These are phyloP conservation scores for Eutypa lata DNA, from an alignment of 2,329 filamentous ascomycete species.

Conservation along the genomic window DNA sequence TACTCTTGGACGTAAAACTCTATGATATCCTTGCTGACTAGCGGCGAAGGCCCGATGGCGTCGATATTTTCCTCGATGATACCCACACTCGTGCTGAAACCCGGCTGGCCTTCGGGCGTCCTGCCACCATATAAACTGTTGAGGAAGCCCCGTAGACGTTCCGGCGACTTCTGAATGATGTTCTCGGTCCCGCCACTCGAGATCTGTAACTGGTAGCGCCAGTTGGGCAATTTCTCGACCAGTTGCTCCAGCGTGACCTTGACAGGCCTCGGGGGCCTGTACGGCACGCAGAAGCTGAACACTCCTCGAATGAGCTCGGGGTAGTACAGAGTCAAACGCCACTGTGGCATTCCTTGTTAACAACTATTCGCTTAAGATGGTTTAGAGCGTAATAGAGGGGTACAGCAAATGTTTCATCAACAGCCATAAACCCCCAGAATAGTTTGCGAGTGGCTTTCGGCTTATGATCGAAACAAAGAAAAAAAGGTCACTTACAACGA, in stretches of 20 bases:
- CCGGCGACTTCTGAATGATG: conserved; percentile 48
- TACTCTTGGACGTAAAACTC: conserved; percentile 76
- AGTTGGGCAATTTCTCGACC: conserved; percentile 61
- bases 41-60: conserved; percentile 50
- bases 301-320: conserved; percentile 70
- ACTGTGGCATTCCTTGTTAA: conserved; percentile 1
- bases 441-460: too few relatives aligned
- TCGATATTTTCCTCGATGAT: conserved; percentile 61
- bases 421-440: too few relatives aligned
- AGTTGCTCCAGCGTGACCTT: conserved; percentile 59
- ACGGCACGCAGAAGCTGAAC: conserved; percentile 81
- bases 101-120: conserved; percentile 51
- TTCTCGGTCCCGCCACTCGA: conserved; percentile 63
- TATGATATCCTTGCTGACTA: conserved; percentile 67
- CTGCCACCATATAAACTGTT: conserved; percentile 67
- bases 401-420: too few relatives aligned
- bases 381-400: neutral
- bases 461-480: neutral
- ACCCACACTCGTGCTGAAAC: conserved; percentile 60
- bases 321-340: conserved; percentile 68
- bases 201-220: conserved; percentile 83
- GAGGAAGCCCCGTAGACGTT: conserved; percentile 67
- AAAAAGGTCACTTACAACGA: conserved; percentile 40
- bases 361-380: neutral
- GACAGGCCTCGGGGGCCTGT: conserved; percentile 47